Conservation (phyloP, 192 early-diverging fungal species). For the Coemansia pectinata region DNA sequence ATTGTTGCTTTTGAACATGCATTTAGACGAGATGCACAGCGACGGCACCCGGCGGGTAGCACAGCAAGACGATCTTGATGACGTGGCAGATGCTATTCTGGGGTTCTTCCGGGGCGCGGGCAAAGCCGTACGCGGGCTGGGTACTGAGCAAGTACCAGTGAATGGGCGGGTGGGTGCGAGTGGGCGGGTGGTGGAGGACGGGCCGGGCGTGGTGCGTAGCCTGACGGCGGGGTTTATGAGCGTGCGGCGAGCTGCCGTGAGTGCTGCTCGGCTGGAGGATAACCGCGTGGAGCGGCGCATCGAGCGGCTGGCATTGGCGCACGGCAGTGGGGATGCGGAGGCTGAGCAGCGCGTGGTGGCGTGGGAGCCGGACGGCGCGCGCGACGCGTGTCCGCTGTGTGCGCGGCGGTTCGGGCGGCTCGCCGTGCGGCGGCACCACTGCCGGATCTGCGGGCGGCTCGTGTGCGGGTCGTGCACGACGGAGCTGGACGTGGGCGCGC, state of each 20-base stretch:
- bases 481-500: constrained; percentile 9
- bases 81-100: constrained; percentile 37
- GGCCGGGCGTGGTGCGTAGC: constrained; percentile 54
- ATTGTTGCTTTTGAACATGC: constrained; percentile 46
- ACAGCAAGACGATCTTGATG: constrained; percentile 41
- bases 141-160: background rate
- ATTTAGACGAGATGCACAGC: constrained; percentile 49
- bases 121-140: constrained; percentile 19
- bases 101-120: constrained; percentile 49
- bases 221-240: constrained; percentile 58
- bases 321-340: constrained; percentile 8
- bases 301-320: constrained; percentile 60
- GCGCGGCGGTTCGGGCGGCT: constrained; percentile 51
- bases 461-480: constrained; percentile 61
- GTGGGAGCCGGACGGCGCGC: constrained; percentile 36
- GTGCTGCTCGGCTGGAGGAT: constrained; percentile 64
- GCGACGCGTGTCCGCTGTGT: constrained; percentile 27
- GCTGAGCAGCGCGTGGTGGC: constrained; percentile 48
- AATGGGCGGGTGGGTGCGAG: constrained; percentile 51
- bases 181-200: constrained; percentile 45
- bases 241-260: constrained; percentile 56
- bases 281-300: constrained; percentile 74
- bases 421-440: constrained; percentile 69
- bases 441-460: constrained; percentile 69
- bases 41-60: background rate